Base-by-base conservation (phyloP, 2,329 filamentous ascomycete genomes). In the Fusarium transvaalense region DNA sequence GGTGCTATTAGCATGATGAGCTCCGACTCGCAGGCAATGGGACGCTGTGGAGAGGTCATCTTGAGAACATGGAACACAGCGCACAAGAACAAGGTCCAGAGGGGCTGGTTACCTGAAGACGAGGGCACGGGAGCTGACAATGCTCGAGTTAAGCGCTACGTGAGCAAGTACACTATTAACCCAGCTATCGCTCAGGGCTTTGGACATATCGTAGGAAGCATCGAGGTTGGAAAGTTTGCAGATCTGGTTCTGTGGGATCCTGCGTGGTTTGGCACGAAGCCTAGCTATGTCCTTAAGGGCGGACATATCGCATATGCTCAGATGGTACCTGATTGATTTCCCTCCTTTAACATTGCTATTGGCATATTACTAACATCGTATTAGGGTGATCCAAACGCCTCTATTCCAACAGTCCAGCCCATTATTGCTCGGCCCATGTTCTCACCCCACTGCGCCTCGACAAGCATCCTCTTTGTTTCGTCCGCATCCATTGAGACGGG, bases 1-100 rank as follows among this genome's bases (percentile, higher is more conserved):
- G 95, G 95, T 58, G 95, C 95, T 68, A 97, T 98, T 79, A 94
- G 91, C 78, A 98, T 98, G 94, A 97, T 98, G 93, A 93, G 90
- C 63, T 94, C 91, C 1, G 95, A 98, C 81, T 95, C 92, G 0
- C 95, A 98, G 81, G 95, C 95, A 74, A 98, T 98, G 95, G 95
- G 95, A 58, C 91, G 95, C 51, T 97, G 93, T 77, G 95, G 95
- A 68, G 95, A 98, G 82, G 95, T 98, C 55, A 89, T 98, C 64
- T 84, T 97, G 25, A 88, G 95, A 14, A 97, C 95, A 0, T 98
- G 95, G 95, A 94, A 97, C 80, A 98, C 95, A 4, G 95, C 95
- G 1, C 93, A 97, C 81, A 97, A 97, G 87, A 98, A 98, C 78
- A 97, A 97, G 80, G 77, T 90, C 19, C 94, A 97, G 81, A 87